Base-by-base conservation (phyloP, 805 yeast genomes). In the Osmozyma mogii region DNA sequence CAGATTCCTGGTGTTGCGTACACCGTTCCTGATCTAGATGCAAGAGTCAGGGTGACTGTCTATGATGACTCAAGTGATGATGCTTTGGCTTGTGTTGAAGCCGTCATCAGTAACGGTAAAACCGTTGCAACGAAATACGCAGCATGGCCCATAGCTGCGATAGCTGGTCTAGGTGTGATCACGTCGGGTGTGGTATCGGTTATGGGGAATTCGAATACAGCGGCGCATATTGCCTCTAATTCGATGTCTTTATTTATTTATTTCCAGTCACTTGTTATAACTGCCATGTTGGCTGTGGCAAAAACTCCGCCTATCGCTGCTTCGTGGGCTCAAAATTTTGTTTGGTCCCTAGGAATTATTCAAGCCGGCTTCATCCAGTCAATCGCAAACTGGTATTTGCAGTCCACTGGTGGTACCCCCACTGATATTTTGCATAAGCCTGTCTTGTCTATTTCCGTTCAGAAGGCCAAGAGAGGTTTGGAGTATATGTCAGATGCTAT, bases 161-260 rank as follows among this genome's bases (percentile, higher is more conserved):
- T 92, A 24, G 75, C 96, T 3, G 94, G 95, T 28, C 53, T 84
- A 25, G 97, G 97, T 36, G 71, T 92, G 28, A 53, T 87, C 26
- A 80, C 94, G 4, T 83, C 96, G 1, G 95, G 95, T 15, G 70
- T 85, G 32, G 76, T 85, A 20, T 84, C 95, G 0, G 76, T 87
- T 23, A 68, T 81, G 41, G 96, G 97, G 8, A 92, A 88, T 52
- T 78, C 92, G 12, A 75, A 78, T 37, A 89, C 96, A 2, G 95
- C 98, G 3, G 88, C 96, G 3, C 97, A 92, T 52, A 87, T 92
- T 49, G 95, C 96, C n/a, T 82, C 96, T 12, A 92, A 92, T 61
- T 80, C 95, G 11, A 79, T 89, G 50, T 84, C 96, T 1, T 65
- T 92, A 37, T 92, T 92, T 58, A 76, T 87, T 31, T 92, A 92